Percentiles rank a stretch among this genome's conserved stretches.
Evolutionary conservation across 805 yeast species (phyloP).

Genomic region (Tetrapisispora pingtungensis): DNA sequence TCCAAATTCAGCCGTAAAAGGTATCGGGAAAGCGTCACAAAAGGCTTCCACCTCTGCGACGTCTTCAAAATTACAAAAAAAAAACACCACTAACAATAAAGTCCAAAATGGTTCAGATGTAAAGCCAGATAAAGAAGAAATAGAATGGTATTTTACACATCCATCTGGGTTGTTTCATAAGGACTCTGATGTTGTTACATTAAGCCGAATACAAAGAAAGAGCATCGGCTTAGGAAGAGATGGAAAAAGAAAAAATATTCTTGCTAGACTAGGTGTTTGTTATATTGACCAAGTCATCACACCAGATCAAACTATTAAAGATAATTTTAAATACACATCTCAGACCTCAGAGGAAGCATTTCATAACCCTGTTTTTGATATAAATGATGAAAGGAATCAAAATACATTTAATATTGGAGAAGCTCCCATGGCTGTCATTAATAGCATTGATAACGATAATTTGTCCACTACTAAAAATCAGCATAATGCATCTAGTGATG

Average conservation of each 20-base stretch:
- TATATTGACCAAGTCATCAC: neutral
- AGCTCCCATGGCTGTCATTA: neutral
- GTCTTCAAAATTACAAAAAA: constrained; percentile 22
- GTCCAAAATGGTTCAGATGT: neutral
- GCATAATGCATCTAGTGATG: too few species aligned
- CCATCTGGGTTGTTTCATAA: constrained; percentile 21
- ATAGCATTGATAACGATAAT: neutral
- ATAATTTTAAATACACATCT: neutral
- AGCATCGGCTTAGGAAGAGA: constrained; percentile 25
- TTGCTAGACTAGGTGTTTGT: constrained; percentile 4
- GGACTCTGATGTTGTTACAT: constrained; percentile 13
- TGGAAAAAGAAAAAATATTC: constrained; percentile 25
- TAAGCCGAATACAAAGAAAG: constrained; percentile 25
- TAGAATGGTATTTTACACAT: constrained; percentile 24
- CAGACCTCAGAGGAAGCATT: neutral
- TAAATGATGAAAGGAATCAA: neutral
- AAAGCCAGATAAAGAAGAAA: constrained; percentile 4
- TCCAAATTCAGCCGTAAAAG: neutral
- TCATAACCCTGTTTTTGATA: neutral
- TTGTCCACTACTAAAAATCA: too few species aligned
- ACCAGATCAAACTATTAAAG: neutral
- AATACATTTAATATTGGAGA: too few species aligned
- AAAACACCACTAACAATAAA: constrained; percentile 39
- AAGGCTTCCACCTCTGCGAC: neutral
- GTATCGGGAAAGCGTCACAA: neutral